Conservation (phyloP, 305 asterid species). For the Solanum hybrid region DNA sequence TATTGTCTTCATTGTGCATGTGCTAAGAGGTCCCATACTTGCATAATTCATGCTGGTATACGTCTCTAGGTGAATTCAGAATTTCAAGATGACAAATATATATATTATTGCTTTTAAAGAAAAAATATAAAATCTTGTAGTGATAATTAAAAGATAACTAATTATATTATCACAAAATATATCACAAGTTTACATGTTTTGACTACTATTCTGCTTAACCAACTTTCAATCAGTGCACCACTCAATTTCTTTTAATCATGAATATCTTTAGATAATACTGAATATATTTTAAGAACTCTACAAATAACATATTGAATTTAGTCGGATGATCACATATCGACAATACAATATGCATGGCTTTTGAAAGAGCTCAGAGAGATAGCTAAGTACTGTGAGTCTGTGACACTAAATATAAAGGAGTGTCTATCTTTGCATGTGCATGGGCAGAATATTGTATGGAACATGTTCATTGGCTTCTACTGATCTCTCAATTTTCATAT, state of each 20-base stretch:
- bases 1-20: background rate
- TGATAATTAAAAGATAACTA: background rate
- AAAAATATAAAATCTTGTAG: background rate
- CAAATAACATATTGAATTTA: background rate
- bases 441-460: background rate
- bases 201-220: background rate
- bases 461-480: background rate
- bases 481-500: background rate
- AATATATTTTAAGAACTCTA: background rate
- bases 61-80: background rate
- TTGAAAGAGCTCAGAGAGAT: background rate
- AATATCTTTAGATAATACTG: background rate
- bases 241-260: background rate
- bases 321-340: background rate
- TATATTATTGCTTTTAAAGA: background rate
- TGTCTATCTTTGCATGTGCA: background rate
- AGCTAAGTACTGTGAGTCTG: background rate
- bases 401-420: background rate
- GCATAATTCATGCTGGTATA: background rate
- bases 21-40: background rate
- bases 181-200: background rate
- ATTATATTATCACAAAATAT: background rate
- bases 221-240: background rate
- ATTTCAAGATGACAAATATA: fast-evolving
- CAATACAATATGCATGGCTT: background rate